These are phyloP conservation scores for Trichoderma atrobrunneum DNA, from an alignment of 2,329 filamentous ascomycete species.

Conservation along the genomic window DNA sequence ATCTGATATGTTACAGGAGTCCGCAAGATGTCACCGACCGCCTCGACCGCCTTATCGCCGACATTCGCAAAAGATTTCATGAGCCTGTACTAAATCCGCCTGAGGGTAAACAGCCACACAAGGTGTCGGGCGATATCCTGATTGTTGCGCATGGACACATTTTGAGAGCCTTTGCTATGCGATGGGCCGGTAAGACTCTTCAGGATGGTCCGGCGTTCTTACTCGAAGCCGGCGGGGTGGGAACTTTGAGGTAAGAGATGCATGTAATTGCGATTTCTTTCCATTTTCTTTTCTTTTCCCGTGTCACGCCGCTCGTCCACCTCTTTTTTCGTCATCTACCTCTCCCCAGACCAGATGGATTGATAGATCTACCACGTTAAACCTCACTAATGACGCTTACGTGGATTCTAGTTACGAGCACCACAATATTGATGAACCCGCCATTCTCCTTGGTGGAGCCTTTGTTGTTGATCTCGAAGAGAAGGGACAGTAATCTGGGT, in stretches of 20 bases:
- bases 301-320: background rate
- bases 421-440: conserved; percentile 72
- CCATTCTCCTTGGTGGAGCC: conserved; percentile 72
- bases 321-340: background rate
- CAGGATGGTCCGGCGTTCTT: conserved; percentile 74
- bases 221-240: conserved; percentile 84
- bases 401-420: conserved; percentile 66
- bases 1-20: conserved; percentile 43
- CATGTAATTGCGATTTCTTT: background rate
- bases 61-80: conserved; percentile 69
- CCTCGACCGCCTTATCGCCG: conserved; percentile 71
- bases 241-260: conserved; percentile 62
- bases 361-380: background rate
- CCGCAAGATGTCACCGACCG: conserved; percentile 70
- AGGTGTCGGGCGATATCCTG: conserved; percentile 38
- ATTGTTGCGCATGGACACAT: conserved; percentile 91
- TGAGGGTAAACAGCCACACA: conserved; percentile 27
- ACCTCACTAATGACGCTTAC: background rate
- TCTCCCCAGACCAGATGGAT: background rate
- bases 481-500: conserved; percentile 15
- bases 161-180: conserved; percentile 79
- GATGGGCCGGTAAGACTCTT: conserved; percentile 74
- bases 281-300: background rate
- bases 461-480: conserved; percentile 52
- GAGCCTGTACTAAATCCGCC: conserved; percentile 56